Evolutionary conservation across 1,139 yeast species (phyloP), one percentile per base, ranked within the genome.

Genomic region (Candida albicans): DNA sequence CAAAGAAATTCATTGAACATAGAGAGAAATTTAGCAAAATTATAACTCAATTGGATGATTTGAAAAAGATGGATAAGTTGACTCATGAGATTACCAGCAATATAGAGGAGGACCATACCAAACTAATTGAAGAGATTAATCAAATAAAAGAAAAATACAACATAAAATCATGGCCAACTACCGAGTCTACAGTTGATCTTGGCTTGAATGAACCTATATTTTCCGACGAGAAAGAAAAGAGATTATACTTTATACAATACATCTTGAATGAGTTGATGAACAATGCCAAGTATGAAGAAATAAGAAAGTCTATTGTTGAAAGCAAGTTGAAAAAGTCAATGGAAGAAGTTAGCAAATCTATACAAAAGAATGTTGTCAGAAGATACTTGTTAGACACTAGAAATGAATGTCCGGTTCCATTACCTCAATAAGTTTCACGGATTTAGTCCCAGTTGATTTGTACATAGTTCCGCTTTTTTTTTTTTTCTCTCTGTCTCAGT

Each of bases 131-230:
- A 27, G 78, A 79, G 50, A 70, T 82, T 48, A 61, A 70, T 39
- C 65, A 68, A 41, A 74, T 84, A 51, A 74, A 74, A 52, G 54
- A 56, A 37, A 73, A 72, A 52, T 81, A 85, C 58, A 77, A 78
- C 37, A 77, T 85, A 43, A 65, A 70, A 38, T 68, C 81, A 45
- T 84, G 89, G 82, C 87, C 90, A 6, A 55, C 68, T 3, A 60
- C 68, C 9, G 71, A 73, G 46, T 75, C 76, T 8, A 58, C 70
- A 18, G 54, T 73, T 41, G 54, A 60, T 11, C 59, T 70, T 40
- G 62, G 68, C 31, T 49, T 73, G 37, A 62, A 59, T 46, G 47
- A 50, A 24, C 65, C 66, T 30, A 51, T 37, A 30, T 35, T 37
- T 27, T 24, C 25, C 4, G 25, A 32, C 7, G 50, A 42, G 31